Evolutionary conservation across 805 yeast genomes (phyloP), one percentile per base, ranked within the genome.

Genomic region (Maudiozyma pseudohumilis): DNA sequence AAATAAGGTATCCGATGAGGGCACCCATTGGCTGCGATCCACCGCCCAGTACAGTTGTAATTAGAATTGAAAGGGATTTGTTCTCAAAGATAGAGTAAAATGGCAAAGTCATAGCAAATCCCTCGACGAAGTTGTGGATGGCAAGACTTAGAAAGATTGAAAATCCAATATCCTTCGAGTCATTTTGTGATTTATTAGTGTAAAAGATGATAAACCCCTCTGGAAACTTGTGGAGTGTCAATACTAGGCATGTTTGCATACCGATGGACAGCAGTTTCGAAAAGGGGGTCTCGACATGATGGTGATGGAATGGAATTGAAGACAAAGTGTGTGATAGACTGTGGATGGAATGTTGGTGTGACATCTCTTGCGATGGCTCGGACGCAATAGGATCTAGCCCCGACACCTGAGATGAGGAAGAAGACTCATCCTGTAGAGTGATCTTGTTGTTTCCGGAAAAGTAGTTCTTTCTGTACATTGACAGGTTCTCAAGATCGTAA

Each of bases 21-120:
- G 96, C 97, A 16, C 98, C 98, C 13, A 85, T 45, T 0, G 96
- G 96, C 54, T 88, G 96, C 2, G 95, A 77, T 2, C 76, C 66
- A 0, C 89, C 88, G 4, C 96, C 96, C 13, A 89, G 61, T 0
- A 78, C 38, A 1, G 83, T 75, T 12, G 88, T 72, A 6, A 80
- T 70, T 0, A 68, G 44, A 9, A 86, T 62, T 0, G 96, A 94
- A 45, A 73, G 69, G 20, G 61, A 49, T 32, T 84, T 65, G 1
- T 75, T 69, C 30, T 73, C 65, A 44, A 89, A 66, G 7, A 94
- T 85, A 36, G 88, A 72, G 54, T 80, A 92, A 23, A 89, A 65
- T 0, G 97, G 97, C 32, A 88, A 66, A 11, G 95, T 85, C 83
- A 89, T 88, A 12, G 92, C 76, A 55, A 92, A 87, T 0, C 97